These are phyloP conservation scores for Phytophthora lateralis DNA, from an alignment of 352 stramenopile species.

Conservation along the genomic window DNA sequence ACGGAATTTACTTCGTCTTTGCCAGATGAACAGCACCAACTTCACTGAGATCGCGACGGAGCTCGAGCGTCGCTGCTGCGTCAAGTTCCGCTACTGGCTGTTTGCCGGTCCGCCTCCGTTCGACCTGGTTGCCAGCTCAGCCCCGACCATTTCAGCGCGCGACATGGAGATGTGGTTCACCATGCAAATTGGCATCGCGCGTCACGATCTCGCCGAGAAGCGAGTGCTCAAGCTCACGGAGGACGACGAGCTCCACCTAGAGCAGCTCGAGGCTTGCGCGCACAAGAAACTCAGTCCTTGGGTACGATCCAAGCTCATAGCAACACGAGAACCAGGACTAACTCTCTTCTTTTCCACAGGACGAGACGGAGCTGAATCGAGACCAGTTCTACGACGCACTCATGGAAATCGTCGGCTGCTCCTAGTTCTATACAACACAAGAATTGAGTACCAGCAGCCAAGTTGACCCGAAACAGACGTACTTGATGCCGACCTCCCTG, in stretches of 20 bases:
- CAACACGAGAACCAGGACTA: too few species aligned
- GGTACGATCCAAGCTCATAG: too few species aligned
- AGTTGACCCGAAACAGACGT: neutral
- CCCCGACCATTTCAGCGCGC: too few species aligned
- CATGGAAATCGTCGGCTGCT: slow-evolving; percentile 11
- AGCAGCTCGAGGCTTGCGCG: too few species aligned
- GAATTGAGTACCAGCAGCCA: neutral
- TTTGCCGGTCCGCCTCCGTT: slow-evolving; percentile 45
- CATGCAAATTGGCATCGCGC: too few species aligned
- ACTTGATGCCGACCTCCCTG: neutral
- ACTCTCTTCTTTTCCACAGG: too few species aligned
- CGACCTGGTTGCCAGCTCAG: slow-evolving; percentile 37
- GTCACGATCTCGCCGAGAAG: too few species aligned
- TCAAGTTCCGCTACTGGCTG: slow-evolving; percentile 60
- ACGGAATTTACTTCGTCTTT: too few species aligned
- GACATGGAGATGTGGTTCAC: too few species aligned
- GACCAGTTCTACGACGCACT: slow-evolving; percentile 23
- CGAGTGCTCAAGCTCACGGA: too few species aligned
- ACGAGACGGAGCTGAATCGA: slow-evolving; percentile 10
- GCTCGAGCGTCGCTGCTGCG: slow-evolving; percentile 44
- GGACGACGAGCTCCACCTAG: too few species aligned
- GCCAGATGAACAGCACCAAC: slow-evolving; percentile 7
- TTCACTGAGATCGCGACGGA: slow-evolving; percentile 23
- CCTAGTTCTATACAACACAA: slow-evolving; percentile 5
- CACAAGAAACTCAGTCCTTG: too few species aligned